Evolutionary conservation across 129 eudicot species (phyloP).

Genomic region (Silybum marianum): DNA sequence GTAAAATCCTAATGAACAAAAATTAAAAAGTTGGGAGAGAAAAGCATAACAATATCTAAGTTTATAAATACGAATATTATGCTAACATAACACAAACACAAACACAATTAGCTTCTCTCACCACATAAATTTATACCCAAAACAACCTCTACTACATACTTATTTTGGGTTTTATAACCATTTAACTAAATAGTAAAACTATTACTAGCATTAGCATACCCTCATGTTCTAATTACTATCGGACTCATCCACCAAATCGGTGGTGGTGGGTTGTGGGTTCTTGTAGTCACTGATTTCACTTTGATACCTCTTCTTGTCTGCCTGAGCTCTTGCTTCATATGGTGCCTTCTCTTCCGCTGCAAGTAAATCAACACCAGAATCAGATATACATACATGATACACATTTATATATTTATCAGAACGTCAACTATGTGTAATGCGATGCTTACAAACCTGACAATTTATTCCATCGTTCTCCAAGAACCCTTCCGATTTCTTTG

Average conservation of each 20-base stretch:
- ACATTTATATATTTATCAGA: neutral
- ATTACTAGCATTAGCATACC: neutral
- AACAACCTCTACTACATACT: slow-evolving; percentile 21
- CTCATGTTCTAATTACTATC: slow-evolving; percentile 46
- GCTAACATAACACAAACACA: neutral
- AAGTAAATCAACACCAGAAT: slow-evolving; percentile 1
- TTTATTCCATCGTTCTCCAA: slow-evolving; percentile 78
- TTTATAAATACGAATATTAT: neutral
- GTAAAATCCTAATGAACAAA: neutral
- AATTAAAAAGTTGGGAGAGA: too few relatives aligned
- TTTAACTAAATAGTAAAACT: neutral
- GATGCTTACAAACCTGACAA: slow-evolving; percentile 57
- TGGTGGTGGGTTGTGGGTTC: slow-evolving; percentile 54
- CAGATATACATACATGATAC: neutral
- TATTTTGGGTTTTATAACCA: neutral
- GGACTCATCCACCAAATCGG: slow-evolving; percentile 68
- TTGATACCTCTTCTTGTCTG: slow-evolving; percentile 72
- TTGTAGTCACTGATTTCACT: slow-evolving; percentile 76
- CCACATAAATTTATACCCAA: neutral
- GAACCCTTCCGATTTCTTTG: slow-evolving; percentile 58
- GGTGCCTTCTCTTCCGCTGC: slow-evolving; percentile 83
- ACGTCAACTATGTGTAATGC: neutral
- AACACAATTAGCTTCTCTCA: neutral
- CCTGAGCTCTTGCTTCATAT: slow-evolving; percentile 76
- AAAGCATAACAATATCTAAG: neutral